Evolutionary conservation across 768 basidiomycete genomes (phyloP), one percentile per base, ranked within the genome.

Genomic region (Paxillus rubicundulus): DNA sequence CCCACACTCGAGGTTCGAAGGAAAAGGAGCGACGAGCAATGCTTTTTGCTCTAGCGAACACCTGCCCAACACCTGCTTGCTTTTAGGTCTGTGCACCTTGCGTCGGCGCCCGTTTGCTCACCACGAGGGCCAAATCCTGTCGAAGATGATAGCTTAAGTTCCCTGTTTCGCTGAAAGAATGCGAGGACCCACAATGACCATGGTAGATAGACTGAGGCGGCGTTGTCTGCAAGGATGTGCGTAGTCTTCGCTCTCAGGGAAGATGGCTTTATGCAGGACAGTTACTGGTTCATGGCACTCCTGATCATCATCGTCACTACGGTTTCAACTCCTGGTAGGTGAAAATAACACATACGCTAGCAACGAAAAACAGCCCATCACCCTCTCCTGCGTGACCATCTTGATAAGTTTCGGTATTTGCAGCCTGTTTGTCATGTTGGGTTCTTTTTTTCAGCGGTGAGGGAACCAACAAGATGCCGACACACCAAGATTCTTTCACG

Each of bases 401-500:
- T 38, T 38, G 17, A 8, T 17, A n/a, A 18, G 7, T 18, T 9
- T 38, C 33, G 5, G 10, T 13, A 6, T 38, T 38, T 38, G 37
- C 37, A 1, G 6, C 3, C 37, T 38, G 37, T n/a, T 18, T 17
- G 17, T n/a, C 37, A 18, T 18, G 8, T n/a, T 17, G 4, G 18
- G n/a, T 7, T 18, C 16, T 38, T 38, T n/a, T 33, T 33, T 33
- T 32, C 10, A 5, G 10, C 13, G 17, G 37, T 1, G 17, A 8
- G 17, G 9, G n/a, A 17, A 38, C 6, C 37, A 18, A n/a, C 9
- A 9, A 38, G 37, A 37, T 13, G 17, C 12, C 7, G 20, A 50
- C 42, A 10, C 18, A 50, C 49, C 36, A 55, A 46, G 17, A 51
- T 30, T 3, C 34, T 41, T 36, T 57, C 56, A 12, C 42, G 54